Evolutionary conservation across 163 green algal genomes (phyloP), one percentile per base, ranked within the genome.

Genomic region (Chlamydomonas reinhardtii): DNA sequence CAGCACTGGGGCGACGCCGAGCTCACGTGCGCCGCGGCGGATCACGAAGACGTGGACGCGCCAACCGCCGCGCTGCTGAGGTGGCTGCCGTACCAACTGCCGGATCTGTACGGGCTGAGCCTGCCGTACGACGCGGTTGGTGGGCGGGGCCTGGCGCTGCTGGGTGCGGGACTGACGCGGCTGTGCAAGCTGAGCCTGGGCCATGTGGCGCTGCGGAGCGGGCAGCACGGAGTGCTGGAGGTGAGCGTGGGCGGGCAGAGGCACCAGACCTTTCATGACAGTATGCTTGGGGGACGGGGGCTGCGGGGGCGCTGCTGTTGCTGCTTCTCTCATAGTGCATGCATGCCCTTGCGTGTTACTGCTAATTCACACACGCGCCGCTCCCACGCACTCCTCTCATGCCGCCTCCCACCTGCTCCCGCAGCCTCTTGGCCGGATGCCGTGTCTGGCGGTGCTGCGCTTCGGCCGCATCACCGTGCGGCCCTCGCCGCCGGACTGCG

Each of bases 131-230:
- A 74, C n/a, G 20, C 19, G 2, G 43, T 85, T 20, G 65, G 76
- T 66, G 66, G 59, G 77, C 27, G 9, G 17, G 43, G 34, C 22
- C 22, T 85, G 48, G 77, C 43, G 65, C 48, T 85, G 65, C 31
- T 85, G n/a, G 77, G 43, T 24, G 77, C 48, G 43, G 77, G 77
- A 22, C 48, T 85, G 22, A 31, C 77, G 66, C 8, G 0, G 77
- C 43, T 85, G 77, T 66, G 65, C 48, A 25, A 37, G 77, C 65
- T 85, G 43, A 52, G n/a, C 15, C 66, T 85, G 65, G 77, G 77
- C 48, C 6, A 14, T 1, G 77, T 85, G 65, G 62, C 37, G 65
- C 77, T 85, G 69, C 20, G 17, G 20, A 37, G 17, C 34, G 34
- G 16, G 34, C 34, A 25, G 66, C 31, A 14, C 20, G 20, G 20